phyloP scores from a whole-genome alignment of 208 protist species.

The Acanthamoeba divionensis region DNA sequence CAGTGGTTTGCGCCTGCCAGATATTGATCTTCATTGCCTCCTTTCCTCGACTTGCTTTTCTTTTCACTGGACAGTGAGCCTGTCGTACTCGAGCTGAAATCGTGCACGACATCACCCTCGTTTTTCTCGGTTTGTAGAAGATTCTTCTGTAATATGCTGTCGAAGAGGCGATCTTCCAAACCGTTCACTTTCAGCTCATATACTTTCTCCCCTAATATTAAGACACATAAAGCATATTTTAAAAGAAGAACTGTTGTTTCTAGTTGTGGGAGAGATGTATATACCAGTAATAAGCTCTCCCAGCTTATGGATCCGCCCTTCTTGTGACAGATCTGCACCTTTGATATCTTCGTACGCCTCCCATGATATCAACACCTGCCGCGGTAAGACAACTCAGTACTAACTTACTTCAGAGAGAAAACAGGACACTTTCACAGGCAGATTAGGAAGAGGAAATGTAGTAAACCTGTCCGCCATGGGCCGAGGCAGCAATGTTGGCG shows the following conservation, averaged over 20 bases:
- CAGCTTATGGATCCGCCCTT: background rate
- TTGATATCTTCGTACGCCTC: background rate
- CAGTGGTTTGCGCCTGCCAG: conserved; percentile 13
- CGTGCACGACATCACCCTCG: background rate
- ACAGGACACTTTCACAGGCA: background rate
- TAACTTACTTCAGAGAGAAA: background rate
- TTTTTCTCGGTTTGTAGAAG: background rate
- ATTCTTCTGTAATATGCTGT: conserved; percentile 7
- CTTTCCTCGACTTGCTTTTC: too few relatives aligned
- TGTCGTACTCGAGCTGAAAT: background rate
- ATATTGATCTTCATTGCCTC: background rate
- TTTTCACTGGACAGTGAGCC: background rate
- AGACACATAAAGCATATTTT: background rate
- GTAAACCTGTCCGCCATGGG: conserved; percentile 39
- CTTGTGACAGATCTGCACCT: background rate
- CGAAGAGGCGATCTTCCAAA: conserved; percentile 20
- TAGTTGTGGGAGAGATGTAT: background rate
- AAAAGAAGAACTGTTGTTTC: background rate
- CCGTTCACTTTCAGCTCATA: conserved; percentile 7
- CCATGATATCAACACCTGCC: conserved; percentile 5
- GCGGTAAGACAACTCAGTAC: background rate
- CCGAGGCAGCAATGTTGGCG: background rate
- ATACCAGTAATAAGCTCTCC: background rate
- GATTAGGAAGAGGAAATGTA: background rate
- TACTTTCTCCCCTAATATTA: background rate